Percentiles rank a stretch among this genome's conserved stretches.
Evolutionary conservation across 345 rosid species (phyloP).

Genomic region (Sisymbrium irio): DNA sequence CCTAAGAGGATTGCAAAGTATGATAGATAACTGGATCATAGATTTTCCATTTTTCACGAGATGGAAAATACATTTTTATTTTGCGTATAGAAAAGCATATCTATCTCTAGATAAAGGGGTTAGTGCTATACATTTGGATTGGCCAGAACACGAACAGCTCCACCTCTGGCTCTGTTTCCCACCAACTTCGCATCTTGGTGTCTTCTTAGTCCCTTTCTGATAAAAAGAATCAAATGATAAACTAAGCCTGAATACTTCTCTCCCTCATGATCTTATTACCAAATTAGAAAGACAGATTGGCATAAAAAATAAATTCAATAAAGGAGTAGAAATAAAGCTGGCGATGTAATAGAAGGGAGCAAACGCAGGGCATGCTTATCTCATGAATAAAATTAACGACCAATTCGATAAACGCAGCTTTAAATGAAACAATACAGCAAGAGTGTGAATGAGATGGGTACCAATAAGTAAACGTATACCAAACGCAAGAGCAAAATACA

Average conservation of each 20-base stretch:
- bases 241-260: neutral
- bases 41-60: no score
- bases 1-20: neutral
- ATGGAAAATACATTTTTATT: no score
- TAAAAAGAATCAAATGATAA: neutral
- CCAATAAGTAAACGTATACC: constrained; percentile 5
- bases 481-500: constrained; percentile 20
- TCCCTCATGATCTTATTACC: neutral
- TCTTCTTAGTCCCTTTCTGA: constrained; percentile 41
- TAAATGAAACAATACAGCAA: neutral
- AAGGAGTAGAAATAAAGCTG: neutral
- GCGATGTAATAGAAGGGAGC: neutral
- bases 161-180: constrained; percentile 45
- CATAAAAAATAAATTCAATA: neutral
- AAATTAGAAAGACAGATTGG: neutral
- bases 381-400: neutral
- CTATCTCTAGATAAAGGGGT: constrained; percentile 21
- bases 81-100: constrained; percentile 33
- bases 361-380: neutral
- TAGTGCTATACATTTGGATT: constrained; percentile 67
- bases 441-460: constrained; percentile 18
- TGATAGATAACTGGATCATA: no score
- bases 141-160: constrained; percentile 58
- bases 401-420: neutral
- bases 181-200: constrained; percentile 35